These are phyloP conservation scores for Ceratobasidium papillatum DNA, from an alignment of 1,284 basidiomycete genomes.

Conservation along the genomic window DNA sequence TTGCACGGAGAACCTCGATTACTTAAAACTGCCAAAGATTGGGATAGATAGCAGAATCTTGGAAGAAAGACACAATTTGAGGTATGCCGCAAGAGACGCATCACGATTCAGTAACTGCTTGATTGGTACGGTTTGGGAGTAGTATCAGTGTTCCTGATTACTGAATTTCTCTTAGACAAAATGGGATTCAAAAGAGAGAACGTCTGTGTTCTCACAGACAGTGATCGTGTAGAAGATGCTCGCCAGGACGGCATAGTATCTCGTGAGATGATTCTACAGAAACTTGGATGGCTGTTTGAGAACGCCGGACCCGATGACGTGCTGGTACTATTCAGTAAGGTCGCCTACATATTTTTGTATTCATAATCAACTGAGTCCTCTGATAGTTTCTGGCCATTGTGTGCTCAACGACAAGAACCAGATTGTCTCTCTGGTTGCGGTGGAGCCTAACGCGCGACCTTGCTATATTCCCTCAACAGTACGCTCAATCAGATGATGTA, in stretches of 20 bases:
- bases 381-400: constrained; percentile 35
- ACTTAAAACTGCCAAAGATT: constrained; percentile 10
- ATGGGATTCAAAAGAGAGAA: background rate
- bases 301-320: background rate
- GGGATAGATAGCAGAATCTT: constrained; percentile 9
- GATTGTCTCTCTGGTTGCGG: constrained; percentile 16
- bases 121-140: background rate
- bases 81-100: constrained; percentile 19
- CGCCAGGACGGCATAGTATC: background rate
- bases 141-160: background rate
- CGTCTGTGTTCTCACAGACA: constrained; percentile 3
- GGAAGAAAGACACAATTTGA: background rate
- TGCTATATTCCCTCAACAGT: constrained; percentile 27
- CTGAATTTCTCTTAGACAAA: background rate
- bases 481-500: background rate
- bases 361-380: background rate
- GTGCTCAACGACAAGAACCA: background rate
- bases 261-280: background rate
- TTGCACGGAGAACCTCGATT: background rate
- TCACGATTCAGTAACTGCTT: constrained; percentile 12
- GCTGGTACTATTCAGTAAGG: constrained; percentile 26
- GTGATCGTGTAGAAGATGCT: background rate
- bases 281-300: constrained; percentile 13
- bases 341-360: background rate
- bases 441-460: background rate